These are phyloP conservation scores for Phytophthora macrochlamydospora DNA, from an alignment of 352 stramenopile genomes.

Conservation along the genomic window DNA sequence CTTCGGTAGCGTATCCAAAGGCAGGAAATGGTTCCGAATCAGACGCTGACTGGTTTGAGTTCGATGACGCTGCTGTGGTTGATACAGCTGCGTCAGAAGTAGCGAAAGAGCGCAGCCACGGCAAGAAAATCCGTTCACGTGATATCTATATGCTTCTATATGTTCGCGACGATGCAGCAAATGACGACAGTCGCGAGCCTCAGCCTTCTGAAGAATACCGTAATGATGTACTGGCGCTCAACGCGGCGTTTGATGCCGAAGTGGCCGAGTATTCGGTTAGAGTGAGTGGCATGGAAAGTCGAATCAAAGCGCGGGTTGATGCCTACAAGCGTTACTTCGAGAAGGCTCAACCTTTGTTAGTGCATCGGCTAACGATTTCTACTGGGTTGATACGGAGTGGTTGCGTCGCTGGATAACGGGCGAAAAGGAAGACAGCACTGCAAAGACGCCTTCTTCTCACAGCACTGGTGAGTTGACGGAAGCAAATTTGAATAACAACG, in stretches of 20 bases:
- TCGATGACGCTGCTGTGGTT: slow-evolving; percentile 81
- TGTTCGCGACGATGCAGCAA: slow-evolving; percentile 42
- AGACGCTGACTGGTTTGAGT: slow-evolving; percentile 74
- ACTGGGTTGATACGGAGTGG: slow-evolving; percentile 78
- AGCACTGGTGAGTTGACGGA: slow-evolving; percentile 10
- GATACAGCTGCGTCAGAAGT: slow-evolving; percentile 39
- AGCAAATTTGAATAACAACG: slow-evolving; percentile 11
- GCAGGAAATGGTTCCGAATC: slow-evolving; percentile 8
- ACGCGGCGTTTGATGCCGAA: slow-evolving; percentile 56
- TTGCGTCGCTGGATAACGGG: slow-evolving; percentile 68
- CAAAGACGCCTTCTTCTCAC: slow-evolving; percentile 11
- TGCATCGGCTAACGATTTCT: slow-evolving; percentile 42
- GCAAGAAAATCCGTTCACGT: slow-evolving; percentile 68
- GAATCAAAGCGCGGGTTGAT: slow-evolving; percentile 57
- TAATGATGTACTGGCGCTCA: slow-evolving; percentile 58
- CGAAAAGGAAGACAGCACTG: slow-evolving; percentile 37
- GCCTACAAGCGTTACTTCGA: slow-evolving; percentile 71
- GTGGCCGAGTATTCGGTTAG: slow-evolving; percentile 51
- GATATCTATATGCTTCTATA: slow-evolving; percentile 91
- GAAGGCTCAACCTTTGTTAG: slow-evolving; percentile 47
- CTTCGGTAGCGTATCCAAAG: slow-evolving; percentile 69
- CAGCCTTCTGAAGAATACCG: slow-evolving; percentile 39
- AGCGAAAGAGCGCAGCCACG: slow-evolving; percentile 46
- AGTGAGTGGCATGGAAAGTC: slow-evolving; percentile 47
- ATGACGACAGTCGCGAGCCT: slow-evolving; percentile 1